Base-by-base conservation (phyloP, 2,329 filamentous ascomycete species). In the Cordyceps javanica region DNA sequence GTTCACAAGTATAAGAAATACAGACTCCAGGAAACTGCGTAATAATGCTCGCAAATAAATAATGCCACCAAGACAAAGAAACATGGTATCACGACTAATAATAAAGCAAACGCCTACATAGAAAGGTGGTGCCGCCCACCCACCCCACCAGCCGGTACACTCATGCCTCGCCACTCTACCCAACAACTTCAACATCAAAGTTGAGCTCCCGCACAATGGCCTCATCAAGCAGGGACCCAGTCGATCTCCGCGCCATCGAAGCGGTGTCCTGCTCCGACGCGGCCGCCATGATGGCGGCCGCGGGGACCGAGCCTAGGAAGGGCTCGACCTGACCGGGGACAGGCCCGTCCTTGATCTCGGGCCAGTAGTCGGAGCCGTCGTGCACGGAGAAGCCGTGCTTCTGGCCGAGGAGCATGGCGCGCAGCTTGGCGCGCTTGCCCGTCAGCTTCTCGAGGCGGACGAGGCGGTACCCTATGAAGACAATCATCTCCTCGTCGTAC, bases 331-430 rank as follows among this genome's bases (percentile, higher is more conserved):
- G 61, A 3, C 66, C 65, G 50, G 62, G 59, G 3, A 64, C 61
- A 7, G 66, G 65, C 49, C 61, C 57, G 50, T 67, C 66, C 19
- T 61, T 61, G 59, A 68, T 56, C 52, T 64, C 62, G 9, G 66
- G 65, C 63, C 63, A 65, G 54, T 67, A 65, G 54, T 68, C 66
- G 32, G 63, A 61, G 16, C 62, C 63, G 39, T 67, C 62, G 28
- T 63, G 61, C 28, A 67, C 60, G 9, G 65, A 60, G n/a, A 65
- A 60, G 13, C 66, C 66, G 41, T 64, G 58, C 56, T 65, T 73
- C 63, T 81, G 77, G 11, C 79, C 79, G 39, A 75, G 74, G 62
- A 82, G 80, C 3, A 70, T 64, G 16, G 72, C 56, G 2, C 66
- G 67, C 5, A 63, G 62, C 60, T 52, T 68, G 21, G 66, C 65